phyloP scores from a whole-genome alignment of 1,284 basidiomycete genomes.

The Prillingera fragicola region DNA sequence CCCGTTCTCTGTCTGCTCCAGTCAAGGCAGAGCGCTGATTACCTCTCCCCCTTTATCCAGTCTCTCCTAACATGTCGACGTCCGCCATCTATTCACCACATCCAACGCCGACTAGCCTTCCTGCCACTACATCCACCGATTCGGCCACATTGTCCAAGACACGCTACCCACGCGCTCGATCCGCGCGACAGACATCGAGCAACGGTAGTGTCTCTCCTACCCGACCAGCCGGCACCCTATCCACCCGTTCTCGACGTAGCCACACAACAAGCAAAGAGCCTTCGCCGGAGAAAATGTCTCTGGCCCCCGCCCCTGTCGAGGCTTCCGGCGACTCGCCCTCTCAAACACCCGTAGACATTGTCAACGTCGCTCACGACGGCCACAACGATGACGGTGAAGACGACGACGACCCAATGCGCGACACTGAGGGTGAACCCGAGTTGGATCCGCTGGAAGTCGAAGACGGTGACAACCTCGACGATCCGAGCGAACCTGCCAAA shows the following conservation, averaged over 20 bases:
- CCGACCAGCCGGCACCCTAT: constrained; percentile 4
- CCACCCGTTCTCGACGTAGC: constrained; percentile 10
- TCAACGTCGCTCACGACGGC: background rate
- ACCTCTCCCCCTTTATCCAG: no score
- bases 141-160: background rate
- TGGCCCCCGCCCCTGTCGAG: background rate
- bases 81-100: constrained; percentile 2
- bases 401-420: background rate
- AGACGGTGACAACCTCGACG: background rate
- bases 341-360: background rate
- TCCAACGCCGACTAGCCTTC: constrained; percentile 4
- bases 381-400: background rate
- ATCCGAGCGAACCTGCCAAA: background rate
- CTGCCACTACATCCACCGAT: background rate
- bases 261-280: constrained; percentile 12
- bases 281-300: constrained; percentile 17
- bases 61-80: no score
- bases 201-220: constrained; percentile 15
- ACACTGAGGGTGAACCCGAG: background rate
- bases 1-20: no score
- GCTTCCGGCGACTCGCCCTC: background rate
- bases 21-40: no score
- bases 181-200: constrained; percentile 1
- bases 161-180: constrained; percentile 9
- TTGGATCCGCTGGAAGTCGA: background rate